Conservation (phyloP, 495 filamentous ascomycete genomes). For the Aspergillus bertholletiae region DNA sequence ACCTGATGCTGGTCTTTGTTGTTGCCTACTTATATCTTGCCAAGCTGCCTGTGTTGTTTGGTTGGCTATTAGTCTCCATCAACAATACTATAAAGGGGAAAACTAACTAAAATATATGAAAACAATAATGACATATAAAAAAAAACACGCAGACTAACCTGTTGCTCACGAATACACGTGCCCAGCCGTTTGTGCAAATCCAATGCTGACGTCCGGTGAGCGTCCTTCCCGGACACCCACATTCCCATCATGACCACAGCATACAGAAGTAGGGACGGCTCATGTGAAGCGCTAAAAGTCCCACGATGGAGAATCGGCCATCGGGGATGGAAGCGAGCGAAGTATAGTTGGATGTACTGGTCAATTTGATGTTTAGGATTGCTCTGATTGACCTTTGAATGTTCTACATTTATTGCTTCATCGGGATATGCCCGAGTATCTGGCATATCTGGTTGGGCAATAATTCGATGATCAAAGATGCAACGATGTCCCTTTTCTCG, state of each 20-base stretch:
- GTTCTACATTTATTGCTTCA: not conserved
- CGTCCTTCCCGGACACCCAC: conserved; percentile 4
- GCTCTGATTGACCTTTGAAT: not conserved
- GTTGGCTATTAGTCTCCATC: not conserved
- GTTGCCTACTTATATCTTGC: not conserved
- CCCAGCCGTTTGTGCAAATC: conserved; percentile 9
- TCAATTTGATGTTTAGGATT: not conserved
- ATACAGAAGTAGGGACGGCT: conserved; percentile 7
- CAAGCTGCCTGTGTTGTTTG: not conserved
- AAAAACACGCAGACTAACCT: not conserved
- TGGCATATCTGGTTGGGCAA: not conserved
- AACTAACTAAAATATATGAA: too few relatives aligned
- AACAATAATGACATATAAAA: too few relatives aligned
- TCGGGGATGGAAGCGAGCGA: conserved; percentile 9
- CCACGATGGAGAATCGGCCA: conserved; percentile 12
- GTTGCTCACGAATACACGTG: conserved; percentile 1
- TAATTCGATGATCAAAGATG: not conserved
- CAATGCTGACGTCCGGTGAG: not conserved
- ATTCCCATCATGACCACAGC: conserved; percentile 12
- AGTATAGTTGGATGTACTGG: conserved; percentile 6
- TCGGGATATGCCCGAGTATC: not conserved
- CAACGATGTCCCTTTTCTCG: not conserved
- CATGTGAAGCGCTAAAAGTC: conserved; percentile 8
- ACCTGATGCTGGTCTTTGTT: not conserved
- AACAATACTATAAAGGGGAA: too few relatives aligned